Percentiles rank a stretch among this genome's conserved stretches.
Evolutionary conservation across 2,329 filamentous ascomycete species (phyloP).

Genomic region (Neurospora crassa): DNA sequence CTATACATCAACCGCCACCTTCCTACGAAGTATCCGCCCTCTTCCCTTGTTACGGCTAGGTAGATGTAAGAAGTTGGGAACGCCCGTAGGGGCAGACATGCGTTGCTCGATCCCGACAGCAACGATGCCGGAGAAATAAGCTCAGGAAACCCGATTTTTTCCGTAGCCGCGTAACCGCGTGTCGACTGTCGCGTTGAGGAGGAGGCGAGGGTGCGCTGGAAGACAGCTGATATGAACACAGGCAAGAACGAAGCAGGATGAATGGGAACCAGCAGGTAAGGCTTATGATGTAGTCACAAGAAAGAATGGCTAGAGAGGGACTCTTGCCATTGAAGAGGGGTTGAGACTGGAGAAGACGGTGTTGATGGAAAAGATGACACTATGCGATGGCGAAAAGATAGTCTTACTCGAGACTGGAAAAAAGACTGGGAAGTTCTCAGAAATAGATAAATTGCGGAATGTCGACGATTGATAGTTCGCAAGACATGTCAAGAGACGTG

Average conservation of each 20-base stretch:
- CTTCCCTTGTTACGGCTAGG: background rate
- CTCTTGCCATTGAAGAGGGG: background rate
- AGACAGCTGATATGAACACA: background rate
- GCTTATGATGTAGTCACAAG: background rate
- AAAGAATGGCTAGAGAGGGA: background rate
- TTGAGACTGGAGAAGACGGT: background rate
- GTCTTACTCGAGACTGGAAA: background rate
- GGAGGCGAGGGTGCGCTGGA: background rate
- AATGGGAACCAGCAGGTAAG: background rate
- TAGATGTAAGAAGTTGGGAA: background rate
- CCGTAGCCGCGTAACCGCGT: background rate
- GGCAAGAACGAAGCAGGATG: background rate
- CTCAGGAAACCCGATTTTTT: background rate
- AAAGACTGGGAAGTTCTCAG: background rate
- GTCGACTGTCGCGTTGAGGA: background rate
- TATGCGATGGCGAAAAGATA: background rate
- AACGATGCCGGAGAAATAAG: background rate
- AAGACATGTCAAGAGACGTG: no score
- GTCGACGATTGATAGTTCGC: background rate
- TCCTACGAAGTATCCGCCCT: no score
- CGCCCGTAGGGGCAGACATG: background rate
- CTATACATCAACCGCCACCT: background rate
- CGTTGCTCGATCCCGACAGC: background rate
- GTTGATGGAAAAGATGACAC: background rate
- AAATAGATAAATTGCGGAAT: background rate